Evolutionary conservation across 805 yeast genomes (phyloP), one percentile per base, ranked within the genome.

Genomic region (Allodekkera sacchari): DNA sequence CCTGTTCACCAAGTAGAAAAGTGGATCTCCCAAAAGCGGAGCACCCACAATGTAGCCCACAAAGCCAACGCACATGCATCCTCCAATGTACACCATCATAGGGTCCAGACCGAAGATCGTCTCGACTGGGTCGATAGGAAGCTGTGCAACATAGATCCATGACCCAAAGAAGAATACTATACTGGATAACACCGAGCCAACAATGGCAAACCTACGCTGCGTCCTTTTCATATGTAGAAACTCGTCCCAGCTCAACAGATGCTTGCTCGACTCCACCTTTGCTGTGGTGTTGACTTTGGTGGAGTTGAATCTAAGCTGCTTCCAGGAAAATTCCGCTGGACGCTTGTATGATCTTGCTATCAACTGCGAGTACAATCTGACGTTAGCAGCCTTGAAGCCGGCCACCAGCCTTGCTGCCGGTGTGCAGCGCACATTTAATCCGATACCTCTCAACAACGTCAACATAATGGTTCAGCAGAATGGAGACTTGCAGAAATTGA

Each of bases 101-200:
- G 95, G 85, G 51, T 92, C 97, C 38, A 89, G 66, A 2, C 97
- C 98, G 57, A 82, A 71, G 30, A 89, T 69, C 24, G 94, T 85
- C 25, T 84, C 83, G 27, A 94, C 85, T 22, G 89, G 82, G 53
- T 89, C 96, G 38, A 92, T 74, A 51, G 84, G 92, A 43, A 82
- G 63, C 44, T 82, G 80, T 18, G 95, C 77, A 31, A 88, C 64
- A 52, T 76, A 78, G 1, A 72, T 73, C 74, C 88, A 83, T 2
- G 96, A 78, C 5, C 68, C 49, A 10, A 67, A 62, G 15, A 83
- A 72, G 2, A 94, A 85, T 6, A 68, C 45, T 7, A 82, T 33
- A 0, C 88, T 81, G 3, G 94, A 75, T 32, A 77, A 51, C 3
- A 72, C 63, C 2, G 95, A 83, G 2, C 88, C 68, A 2, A 65